phyloP scores from a whole-genome alignment of 768 basidiomycete genomes.

The Boletus subcaerulescens region DNA sequence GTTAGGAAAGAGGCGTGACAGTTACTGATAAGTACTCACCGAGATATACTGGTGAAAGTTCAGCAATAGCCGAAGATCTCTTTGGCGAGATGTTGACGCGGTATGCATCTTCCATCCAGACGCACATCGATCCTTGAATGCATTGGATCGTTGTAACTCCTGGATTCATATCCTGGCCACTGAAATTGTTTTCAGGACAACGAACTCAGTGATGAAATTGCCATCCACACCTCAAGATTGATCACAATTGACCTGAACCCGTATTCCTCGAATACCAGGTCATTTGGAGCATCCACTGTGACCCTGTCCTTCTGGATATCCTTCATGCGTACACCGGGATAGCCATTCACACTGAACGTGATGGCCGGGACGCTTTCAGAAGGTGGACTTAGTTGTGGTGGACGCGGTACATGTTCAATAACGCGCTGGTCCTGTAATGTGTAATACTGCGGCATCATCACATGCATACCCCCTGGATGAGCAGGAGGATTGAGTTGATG shows the following conservation, averaged over 20 bases:
- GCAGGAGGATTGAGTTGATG: slow-evolving; percentile 17
- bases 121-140: slow-evolving; percentile 13
- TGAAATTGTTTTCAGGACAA: background rate
- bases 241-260: slow-evolving; percentile 22
- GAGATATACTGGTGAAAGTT: slow-evolving; percentile 1
- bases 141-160: slow-evolving; percentile 1
- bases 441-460: slow-evolving; percentile 19
- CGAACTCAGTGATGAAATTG: background rate
- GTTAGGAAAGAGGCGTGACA: background rate
- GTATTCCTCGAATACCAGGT: slow-evolving; percentile 12
- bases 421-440: slow-evolving; percentile 14
- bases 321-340: slow-evolving; percentile 17
- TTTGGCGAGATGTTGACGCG: slow-evolving; percentile 19
- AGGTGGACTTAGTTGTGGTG: slow-evolving; percentile 6
- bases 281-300: slow-evolving; percentile 16
- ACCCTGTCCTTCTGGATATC: slow-evolving; percentile 12
- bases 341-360: slow-evolving; percentile 17
- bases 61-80: slow-evolving; percentile 13
- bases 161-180: too few relatives aligned
- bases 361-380: slow-evolving; percentile 14
- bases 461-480: slow-evolving; percentile 15
- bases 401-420: slow-evolving; percentile 22
- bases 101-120: slow-evolving; percentile 6
- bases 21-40: slow-evolving; percentile 3
- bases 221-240: slow-evolving; percentile 16